These are phyloP conservation scores for Papiliotrema nemorosa DNA, from an alignment of 1,284 basidiomycete species.

Conservation along the genomic window DNA sequence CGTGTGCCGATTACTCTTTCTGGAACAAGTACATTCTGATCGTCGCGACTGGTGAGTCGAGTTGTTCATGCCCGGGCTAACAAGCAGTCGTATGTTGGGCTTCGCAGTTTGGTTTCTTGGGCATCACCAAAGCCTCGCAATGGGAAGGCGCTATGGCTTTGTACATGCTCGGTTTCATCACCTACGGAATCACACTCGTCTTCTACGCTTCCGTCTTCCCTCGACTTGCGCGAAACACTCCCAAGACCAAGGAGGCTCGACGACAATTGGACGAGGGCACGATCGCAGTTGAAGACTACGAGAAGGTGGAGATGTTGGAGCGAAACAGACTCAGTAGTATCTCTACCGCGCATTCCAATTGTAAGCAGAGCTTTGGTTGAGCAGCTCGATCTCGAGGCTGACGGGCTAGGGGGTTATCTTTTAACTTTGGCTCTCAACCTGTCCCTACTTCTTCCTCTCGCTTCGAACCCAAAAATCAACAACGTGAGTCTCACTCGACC, in stretches of 20 bases:
- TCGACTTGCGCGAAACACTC: conserved; percentile 71
- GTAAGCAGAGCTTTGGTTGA: conserved; percentile 16
- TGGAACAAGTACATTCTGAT: conserved; percentile 72
- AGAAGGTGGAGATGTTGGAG: conserved; percentile 70
- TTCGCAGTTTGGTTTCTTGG: conserved; percentile 69
- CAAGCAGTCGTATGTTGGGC: conserved; percentile 60
- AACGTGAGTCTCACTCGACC: too few relatives aligned
- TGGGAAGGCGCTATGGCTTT: conserved; percentile 71
- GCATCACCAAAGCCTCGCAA: conserved; percentile 51
- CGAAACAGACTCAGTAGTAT: conserved; percentile 81
- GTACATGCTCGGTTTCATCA: conserved; percentile 71
- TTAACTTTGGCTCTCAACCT: conserved; percentile 64
- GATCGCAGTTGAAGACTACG: conserved; percentile 62
- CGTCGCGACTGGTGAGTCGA: conserved; percentile 55
- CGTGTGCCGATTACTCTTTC: conserved; percentile 71
- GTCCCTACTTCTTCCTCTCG: conserved; percentile 68
- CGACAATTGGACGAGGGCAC: conserved; percentile 60
- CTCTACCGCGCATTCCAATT: conserved; percentile 67
- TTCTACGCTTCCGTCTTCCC: conserved; percentile 80
- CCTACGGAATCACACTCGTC: conserved; percentile 42
- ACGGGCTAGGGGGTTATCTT: conserved; percentile 63
- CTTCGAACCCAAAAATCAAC: too few relatives aligned
- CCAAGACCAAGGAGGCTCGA: conserved; percentile 58
- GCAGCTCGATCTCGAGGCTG: conserved; percentile 11
- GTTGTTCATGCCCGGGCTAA: background rate